A percentile compares a stretch with the other conserved stretches of the same genome.
Evolutionary conservation across 192 early-diverging fungal genomes (phyloP).

Genomic region (Umbelopsis vinacea): DNA sequence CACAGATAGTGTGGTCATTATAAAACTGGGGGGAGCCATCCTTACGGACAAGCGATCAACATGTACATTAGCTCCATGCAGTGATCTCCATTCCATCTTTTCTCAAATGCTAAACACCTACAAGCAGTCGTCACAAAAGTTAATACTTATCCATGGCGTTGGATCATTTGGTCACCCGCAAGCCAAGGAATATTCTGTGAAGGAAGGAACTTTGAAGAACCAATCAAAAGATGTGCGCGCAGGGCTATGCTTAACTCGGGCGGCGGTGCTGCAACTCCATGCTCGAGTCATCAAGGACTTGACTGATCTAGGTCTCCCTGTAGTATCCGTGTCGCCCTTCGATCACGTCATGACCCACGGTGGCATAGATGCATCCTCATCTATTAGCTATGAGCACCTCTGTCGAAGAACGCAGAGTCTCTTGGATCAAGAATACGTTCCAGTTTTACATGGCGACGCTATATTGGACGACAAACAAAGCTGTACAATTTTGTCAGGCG

Average conservation of each 20-base stretch:
- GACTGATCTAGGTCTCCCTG: slow-evolving; percentile 25
- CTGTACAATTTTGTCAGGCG: slow-evolving; percentile 41
- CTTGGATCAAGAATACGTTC: slow-evolving; percentile 32
- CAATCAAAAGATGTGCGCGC: slow-evolving; percentile 12
- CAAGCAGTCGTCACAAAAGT: not conserved
- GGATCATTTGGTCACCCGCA: slow-evolving; percentile 48
- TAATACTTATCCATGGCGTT: slow-evolving; percentile 42
- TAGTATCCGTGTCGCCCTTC: slow-evolving; percentile 27
- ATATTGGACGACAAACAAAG: slow-evolving; percentile 34
- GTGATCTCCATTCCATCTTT: not conserved
- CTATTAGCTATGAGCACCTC: not conserved
- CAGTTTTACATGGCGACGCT: slow-evolving; percentile 40
- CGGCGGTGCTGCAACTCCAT: slow-evolving; percentile 24
- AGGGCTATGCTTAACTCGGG: slow-evolving; percentile 25
- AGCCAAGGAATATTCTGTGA: slow-evolving; percentile 38
- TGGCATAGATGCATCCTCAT: slow-evolving; percentile 1
- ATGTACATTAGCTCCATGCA: not conserved
- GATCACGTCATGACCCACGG: slow-evolving; percentile 32
- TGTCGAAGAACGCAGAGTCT: slow-evolving; percentile 8
- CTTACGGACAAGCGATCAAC: slow-evolving; percentile 3
- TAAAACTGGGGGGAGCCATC: slow-evolving; percentile 1
- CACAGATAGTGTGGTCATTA: not conserved
- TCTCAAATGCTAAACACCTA: not conserved
- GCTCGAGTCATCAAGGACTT: slow-evolving; percentile 15
- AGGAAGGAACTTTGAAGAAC: slow-evolving; percentile 19